Percentiles rank a stretch among this genome's conserved stretches.
Evolutionary conservation across 495 filamentous ascomycete genomes (phyloP).

Genomic region (Acidomyces sp.): DNA sequence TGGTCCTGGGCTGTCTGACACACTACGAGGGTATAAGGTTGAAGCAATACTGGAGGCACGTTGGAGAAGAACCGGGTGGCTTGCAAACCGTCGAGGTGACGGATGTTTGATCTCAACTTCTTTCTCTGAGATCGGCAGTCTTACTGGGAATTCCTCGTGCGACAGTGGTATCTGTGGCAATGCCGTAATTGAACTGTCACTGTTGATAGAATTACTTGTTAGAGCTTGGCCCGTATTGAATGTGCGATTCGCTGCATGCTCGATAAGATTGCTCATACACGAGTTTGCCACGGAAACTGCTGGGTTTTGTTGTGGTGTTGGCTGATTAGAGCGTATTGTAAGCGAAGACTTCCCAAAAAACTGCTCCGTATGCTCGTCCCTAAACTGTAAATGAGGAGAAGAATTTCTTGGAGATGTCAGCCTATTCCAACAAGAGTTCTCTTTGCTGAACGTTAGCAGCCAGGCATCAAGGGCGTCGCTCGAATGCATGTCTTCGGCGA

Average conservation of each 20-base stretch:
- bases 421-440: neutral
- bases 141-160: constrained; percentile 14
- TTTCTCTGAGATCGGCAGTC: constrained; percentile 2
- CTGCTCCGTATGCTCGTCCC: neutral
- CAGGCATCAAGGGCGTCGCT: constrained; percentile 1
- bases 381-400: neutral
- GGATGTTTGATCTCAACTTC: constrained; percentile 18
- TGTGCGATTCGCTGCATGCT: constrained; percentile 8
- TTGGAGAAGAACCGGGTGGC: constrained; percentile 14
- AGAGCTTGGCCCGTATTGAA: constrained; percentile 9
- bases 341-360: neutral
- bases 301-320: constrained; percentile 15
- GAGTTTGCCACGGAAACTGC: constrained; percentile 15
- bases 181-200: neutral
- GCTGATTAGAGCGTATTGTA: constrained; percentile 13
- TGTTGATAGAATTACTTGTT: constrained; percentile 4
- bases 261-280: constrained; percentile 2
- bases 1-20: constrained; percentile 19
- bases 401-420: constrained; percentile 1
- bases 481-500: constrained; percentile 6
- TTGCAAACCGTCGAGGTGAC: constrained; percentile 16
- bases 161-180: constrained; percentile 7
- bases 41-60: constrained; percentile 17
- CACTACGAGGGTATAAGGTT: constrained; percentile 13
- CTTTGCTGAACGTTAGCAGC: neutral